Conservation (phyloP, 2,329 filamentous ascomycete species). For the Paecilomyces dactylethromorphus region DNA sequence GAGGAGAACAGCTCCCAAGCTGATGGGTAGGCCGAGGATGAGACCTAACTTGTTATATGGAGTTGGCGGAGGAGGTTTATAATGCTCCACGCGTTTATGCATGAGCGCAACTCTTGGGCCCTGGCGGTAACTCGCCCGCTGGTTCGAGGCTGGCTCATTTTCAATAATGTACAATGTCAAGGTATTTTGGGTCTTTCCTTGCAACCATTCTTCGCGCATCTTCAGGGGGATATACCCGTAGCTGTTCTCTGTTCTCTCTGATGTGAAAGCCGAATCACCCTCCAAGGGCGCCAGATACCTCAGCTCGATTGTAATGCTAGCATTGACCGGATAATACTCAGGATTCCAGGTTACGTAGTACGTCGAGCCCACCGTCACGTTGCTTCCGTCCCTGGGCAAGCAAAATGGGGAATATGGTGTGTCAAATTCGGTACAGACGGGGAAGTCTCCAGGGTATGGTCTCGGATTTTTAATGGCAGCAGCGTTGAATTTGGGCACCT, state of each 20-base stretch:
- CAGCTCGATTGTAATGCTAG: constrained; percentile 25
- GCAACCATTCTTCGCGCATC: constrained; percentile 35
- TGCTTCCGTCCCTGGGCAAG: constrained; percentile 24
- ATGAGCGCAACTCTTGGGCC: constrained; percentile 32
- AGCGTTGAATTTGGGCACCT: not conserved
- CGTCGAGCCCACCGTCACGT: constrained; percentile 29
- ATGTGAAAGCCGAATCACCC: constrained; percentile 30
- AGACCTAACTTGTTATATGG: constrained; percentile 27
- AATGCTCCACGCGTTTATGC: constrained; percentile 27
- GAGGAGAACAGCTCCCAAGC: constrained; percentile 27
- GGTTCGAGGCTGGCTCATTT: constrained; percentile 18
- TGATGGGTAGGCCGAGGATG: constrained; percentile 37
- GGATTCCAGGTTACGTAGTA: constrained; percentile 36
- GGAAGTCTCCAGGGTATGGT: constrained; percentile 18
- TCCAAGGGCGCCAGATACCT: constrained; percentile 26
- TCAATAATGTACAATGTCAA: constrained; percentile 31
- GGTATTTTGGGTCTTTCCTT: constrained; percentile 28
- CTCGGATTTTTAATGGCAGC: constrained; percentile 1
- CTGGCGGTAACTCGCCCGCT: constrained; percentile 18
- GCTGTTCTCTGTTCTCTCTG: constrained; percentile 26
- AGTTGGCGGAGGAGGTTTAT: constrained; percentile 22
- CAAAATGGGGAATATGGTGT: constrained; percentile 24
- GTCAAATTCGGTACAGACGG: constrained; percentile 20
- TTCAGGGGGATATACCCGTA: constrained; percentile 32
- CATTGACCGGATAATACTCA: constrained; percentile 23